These are phyloP conservation scores for Sinapis alba DNA, from an alignment of 441 rosid genomes.

Conservation along the genomic window DNA sequence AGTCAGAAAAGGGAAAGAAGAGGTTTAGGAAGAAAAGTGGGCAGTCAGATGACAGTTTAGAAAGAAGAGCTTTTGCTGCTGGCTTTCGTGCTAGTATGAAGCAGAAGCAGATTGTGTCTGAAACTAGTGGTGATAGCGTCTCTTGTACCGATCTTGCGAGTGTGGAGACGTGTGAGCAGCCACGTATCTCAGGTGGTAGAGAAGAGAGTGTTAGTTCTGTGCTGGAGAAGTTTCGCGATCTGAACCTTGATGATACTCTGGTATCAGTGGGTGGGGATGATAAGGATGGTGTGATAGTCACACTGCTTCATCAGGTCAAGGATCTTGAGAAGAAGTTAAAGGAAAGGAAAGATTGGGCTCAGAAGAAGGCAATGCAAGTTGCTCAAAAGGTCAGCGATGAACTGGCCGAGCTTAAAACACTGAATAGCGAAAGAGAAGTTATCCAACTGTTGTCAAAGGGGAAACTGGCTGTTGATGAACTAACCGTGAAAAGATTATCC, in stretches of 20 bases:
- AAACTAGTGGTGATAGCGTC: constrained; percentile 33
- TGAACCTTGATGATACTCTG: constrained; percentile 70
- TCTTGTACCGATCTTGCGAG: background rate
- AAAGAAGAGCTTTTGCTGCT: constrained; percentile 78
- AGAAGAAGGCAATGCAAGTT: constrained; percentile 91
- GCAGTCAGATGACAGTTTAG: constrained; percentile 67
- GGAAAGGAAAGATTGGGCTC: constrained; percentile 90
- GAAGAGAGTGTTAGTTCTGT: constrained; percentile 56
- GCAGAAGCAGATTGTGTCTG: constrained; percentile 38
- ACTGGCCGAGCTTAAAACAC: constrained; percentile 67
- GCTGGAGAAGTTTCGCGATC: constrained; percentile 59
- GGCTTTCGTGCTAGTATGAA: constrained; percentile 54
- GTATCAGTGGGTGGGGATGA: constrained; percentile 57
- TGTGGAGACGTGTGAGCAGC: constrained; percentile 26
- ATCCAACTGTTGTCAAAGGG: constrained; percentile 73
- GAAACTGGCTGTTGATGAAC: constrained; percentile 68
- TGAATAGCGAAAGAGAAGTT: constrained; percentile 79
- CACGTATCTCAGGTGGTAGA: background rate
- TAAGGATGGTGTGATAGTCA: constrained; percentile 67
- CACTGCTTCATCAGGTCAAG: constrained; percentile 60
- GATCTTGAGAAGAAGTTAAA: constrained; percentile 71
- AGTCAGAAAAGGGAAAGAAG: constrained; percentile 55
- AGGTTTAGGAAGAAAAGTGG: constrained; percentile 83
- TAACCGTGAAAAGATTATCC: constrained; percentile 71
- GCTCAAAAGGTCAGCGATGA: constrained; percentile 82